Base-by-base conservation (phyloP, 2,329 filamentous ascomycete genomes). In the Fusarium dlaminii region DNA sequence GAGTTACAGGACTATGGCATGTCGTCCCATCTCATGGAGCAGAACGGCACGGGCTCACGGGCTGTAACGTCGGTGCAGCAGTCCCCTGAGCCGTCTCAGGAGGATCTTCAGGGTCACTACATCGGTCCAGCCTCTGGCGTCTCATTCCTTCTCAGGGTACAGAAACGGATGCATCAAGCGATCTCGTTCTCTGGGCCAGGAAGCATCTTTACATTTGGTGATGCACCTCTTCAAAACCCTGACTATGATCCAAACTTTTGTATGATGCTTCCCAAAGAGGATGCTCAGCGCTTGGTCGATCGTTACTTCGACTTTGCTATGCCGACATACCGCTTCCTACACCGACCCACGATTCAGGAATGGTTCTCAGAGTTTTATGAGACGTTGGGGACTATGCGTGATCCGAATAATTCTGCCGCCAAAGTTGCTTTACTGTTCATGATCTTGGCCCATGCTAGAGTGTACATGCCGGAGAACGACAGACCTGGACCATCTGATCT, bases 301-400 rank as follows among this genome's bases (percentile, higher is more conserved):
- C 79, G 87, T 11, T 90, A 90, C 66, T 90, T 90, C 74, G 88
- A 89, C 61, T 88, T 87, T 73, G 87, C 87, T 3, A 87, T 88
- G 64, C 87, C 88, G 4, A 89, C 88, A 0, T 87, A 90, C 72
- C 83, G 87, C 1, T 89, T 89, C 66, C 77, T 90, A 12, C 87
- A 89, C 74, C 81, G 87, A 7, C 85, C 86, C 0, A 87, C 84
- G 1, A 84, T 89, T 6, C 83, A 87, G 63, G 74, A 77, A n/a
- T 88, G 86, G 86, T 79, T 86, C 14, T 79, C 81, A 17, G 80
- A 86, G 42, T 83, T 86, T 49, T 82, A 83, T 49, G 80, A 81
- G 13, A 83, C 79, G 0, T 24, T 78, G 6, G 80, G 80, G 0
- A 64, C 74, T 1, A 81, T 81, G 80, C 67, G 65, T 30, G 77